A percentile compares a stretch with the other conserved stretches of the same genome.
Conservation (phyloP, 371 early-diverging fungal species). For the Blastocladiella emersonii region DNA sequence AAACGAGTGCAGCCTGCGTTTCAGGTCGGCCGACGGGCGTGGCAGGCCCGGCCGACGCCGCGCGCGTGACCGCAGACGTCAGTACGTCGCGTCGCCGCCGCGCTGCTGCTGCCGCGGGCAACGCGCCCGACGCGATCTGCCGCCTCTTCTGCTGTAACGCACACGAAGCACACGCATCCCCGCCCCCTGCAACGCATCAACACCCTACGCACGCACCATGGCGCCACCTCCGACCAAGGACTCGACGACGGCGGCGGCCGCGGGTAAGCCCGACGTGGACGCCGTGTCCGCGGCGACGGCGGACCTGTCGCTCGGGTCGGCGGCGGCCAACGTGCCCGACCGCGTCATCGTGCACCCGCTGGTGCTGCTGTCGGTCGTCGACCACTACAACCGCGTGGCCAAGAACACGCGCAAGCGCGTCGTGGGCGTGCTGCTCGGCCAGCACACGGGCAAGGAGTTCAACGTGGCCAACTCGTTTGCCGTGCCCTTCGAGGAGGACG, state of each 20-base stretch:
- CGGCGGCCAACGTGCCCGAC: constrained; percentile 4
- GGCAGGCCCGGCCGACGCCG: no score
- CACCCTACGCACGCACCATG: no score
- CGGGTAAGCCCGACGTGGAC: background rate
- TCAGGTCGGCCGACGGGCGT: no score
- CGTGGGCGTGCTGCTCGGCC: constrained; percentile 98
- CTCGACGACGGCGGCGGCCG: background rate
- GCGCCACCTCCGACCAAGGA: background rate
- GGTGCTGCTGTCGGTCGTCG: constrained; percentile 95
- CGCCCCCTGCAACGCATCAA: no score
- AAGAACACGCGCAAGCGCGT: constrained; percentile 92
- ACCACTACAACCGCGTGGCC: constrained; percentile 98
- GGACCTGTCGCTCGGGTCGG: background rate
- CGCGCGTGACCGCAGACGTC: no score
- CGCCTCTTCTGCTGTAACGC: no score
- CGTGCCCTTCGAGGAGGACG: constrained; percentile 99
- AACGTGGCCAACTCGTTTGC: constrained; percentile 99
- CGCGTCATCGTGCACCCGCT: constrained; percentile 93
- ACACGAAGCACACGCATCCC: no score
- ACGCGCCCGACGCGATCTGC: no score
- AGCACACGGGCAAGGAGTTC: constrained; percentile 68
- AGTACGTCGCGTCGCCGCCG: no score
- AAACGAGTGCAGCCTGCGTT: no score
- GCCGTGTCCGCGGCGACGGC: background rate
- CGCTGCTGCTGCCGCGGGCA: no score